phyloP scores from a whole-genome alignment of 148 eudicot species.

The Chenopodium quinoa region DNA sequence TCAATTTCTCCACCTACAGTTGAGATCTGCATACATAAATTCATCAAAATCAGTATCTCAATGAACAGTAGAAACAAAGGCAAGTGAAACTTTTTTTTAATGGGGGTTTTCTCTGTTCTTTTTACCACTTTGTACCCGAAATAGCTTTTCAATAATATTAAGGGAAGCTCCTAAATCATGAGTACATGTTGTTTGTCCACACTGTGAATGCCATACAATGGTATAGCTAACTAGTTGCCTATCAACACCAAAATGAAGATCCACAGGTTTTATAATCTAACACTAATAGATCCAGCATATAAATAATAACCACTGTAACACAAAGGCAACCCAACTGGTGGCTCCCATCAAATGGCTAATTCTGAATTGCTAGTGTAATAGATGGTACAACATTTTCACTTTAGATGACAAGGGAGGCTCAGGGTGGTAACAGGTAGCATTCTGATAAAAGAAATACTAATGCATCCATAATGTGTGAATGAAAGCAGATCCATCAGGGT shows the following conservation, averaged over 20 bases:
- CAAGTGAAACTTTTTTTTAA: neutral
- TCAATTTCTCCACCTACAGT: slow-evolving; percentile 26
- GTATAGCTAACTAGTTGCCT: neutral
- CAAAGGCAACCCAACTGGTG: neutral
- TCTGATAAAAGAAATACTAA: too few relatives aligned
- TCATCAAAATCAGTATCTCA: neutral
- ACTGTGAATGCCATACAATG: neutral
- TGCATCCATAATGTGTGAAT: too few relatives aligned
- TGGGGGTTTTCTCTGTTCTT: neutral
- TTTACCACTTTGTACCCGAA: too few relatives aligned
- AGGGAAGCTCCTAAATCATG: too few relatives aligned
- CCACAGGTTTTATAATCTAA: neutral
- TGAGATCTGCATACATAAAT: slow-evolving; percentile 31
- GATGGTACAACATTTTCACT: neutral
- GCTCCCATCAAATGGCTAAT: neutral
- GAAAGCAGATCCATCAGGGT: too few relatives aligned
- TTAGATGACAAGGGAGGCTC: neutral
- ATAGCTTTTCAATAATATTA: neutral
- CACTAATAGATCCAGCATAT: neutral
- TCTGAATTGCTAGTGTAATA: neutral
- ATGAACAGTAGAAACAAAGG: neutral
- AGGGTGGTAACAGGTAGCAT: neutral
- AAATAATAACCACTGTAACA: neutral
- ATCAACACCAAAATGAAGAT: neutral
- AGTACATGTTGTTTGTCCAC: neutral